These are phyloP conservation scores for Calonectria henricotiae DNA, from an alignment of 2,329 filamentous ascomycete species.

Conservation along the genomic window DNA sequence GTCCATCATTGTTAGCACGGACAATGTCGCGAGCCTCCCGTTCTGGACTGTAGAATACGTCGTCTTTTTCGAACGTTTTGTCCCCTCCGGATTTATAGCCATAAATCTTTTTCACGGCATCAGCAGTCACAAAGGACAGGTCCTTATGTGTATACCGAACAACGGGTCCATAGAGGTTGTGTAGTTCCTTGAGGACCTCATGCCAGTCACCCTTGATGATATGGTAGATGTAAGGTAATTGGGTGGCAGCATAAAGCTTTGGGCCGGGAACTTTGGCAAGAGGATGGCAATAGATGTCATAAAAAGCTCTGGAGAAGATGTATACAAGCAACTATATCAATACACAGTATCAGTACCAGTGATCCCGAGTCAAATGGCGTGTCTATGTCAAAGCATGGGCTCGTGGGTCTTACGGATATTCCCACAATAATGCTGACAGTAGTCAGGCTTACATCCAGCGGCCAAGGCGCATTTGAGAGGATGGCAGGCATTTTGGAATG, in stretches of 20 bases:
- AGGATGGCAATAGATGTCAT: not conserved
- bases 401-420: not conserved
- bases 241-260: slow-evolving; percentile 1
- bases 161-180: not conserved
- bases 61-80: not conserved
- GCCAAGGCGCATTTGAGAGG: not conserved
- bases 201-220: slow-evolving; percentile 8
- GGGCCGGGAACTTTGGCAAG: slow-evolving; percentile 2
- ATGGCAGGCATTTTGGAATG: not conserved
- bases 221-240: slow-evolving; percentile 4
- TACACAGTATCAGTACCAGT: not conserved
- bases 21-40: not conserved
- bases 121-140: not conserved
- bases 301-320: not conserved
- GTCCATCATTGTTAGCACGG: not conserved
- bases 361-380: too few species aligned
- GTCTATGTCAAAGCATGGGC: too few species aligned
- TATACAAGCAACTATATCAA: not conserved
- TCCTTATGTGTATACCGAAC: not conserved
- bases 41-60: not conserved
- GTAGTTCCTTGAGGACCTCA: not conserved
- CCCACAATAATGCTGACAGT: not conserved
- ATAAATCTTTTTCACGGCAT: slow-evolving; percentile 10
- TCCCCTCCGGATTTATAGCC: not conserved
- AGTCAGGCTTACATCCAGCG: not conserved